Evolutionary conservation across 2,329 filamentous ascomycete genomes (phyloP), one percentile per base, ranked within the genome.

Genomic region (Coleophoma crateriformis): DNA sequence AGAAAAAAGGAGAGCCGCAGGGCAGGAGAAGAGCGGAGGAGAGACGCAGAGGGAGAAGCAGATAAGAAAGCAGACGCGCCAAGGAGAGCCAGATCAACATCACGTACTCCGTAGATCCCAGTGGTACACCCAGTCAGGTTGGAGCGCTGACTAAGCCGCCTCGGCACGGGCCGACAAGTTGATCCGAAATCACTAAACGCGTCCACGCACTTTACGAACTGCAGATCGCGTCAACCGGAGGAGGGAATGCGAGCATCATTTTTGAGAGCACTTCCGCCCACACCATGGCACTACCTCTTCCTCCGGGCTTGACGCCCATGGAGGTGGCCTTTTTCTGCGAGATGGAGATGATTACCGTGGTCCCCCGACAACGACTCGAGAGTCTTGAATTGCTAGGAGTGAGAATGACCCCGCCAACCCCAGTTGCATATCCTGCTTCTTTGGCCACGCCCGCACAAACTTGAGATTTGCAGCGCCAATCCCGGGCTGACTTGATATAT

Each of bases 271-370:
- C 17, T 33, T 15, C 22, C n/a, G 27, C 74, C 11, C 14, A n/a
- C 15, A 52, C 27, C 42, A 67, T 67, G 64, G 64, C 64, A 27
- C 56, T 66, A 44, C 63, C 64, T 39, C 51, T 66, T 33, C 58
- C 60, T 5, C 48, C 61, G 7, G 72, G 85, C 68, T 78, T 96
- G 41, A 86, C 88, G 60, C 90, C 94, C 52, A 77, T 88, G 56
- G 94, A 99, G 72, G 87, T 95, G 42, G 88, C 90, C 46, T 99
- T 97, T 64, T 75, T 97, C 27, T 96, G 91, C 69, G 94, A 99
- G 73, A 97, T 96, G 90, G 92, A 97, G 72, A 81, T 90, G 62
- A 87, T 99, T 49, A 96, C 91, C 0, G 81, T 99, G 19, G 83
- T 97, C 45, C 94, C 94, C 34, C 88, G 94, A 48, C 91, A 97